phyloP scores from a whole-genome alignment of 2,329 filamentous ascomycete species.

The Epichloe brachyelytri region DNA sequence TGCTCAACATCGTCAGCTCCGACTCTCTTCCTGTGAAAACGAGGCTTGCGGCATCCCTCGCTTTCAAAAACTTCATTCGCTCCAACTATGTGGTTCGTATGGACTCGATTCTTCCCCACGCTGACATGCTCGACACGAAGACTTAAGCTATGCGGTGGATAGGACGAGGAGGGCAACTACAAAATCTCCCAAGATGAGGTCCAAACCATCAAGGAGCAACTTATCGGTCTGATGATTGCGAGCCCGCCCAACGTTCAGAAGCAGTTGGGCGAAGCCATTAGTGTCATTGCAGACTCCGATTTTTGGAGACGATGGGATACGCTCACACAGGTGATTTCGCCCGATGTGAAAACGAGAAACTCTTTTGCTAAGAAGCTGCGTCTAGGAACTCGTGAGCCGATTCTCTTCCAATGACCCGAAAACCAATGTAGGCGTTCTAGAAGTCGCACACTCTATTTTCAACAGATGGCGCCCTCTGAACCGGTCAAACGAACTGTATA shows the following conservation, averaged over 20 bases:
- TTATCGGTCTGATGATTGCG: slow-evolving; percentile 93
- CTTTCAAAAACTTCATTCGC: slow-evolving; percentile 98
- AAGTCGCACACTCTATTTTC: slow-evolving; percentile 97
- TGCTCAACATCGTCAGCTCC: slow-evolving; percentile 83
- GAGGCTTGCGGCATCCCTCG: slow-evolving; percentile 75
- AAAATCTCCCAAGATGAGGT: slow-evolving; percentile 78
- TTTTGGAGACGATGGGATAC: slow-evolving; percentile 96
- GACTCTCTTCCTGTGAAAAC: slow-evolving; percentile 61
- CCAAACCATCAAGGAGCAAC: slow-evolving; percentile 78
- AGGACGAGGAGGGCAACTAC: slow-evolving; percentile 89
- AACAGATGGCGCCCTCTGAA: slow-evolving; percentile 90
- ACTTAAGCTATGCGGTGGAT: slow-evolving; percentile 10
- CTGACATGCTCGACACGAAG: slow-evolving; percentile 2
- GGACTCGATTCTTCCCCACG: slow-evolving; percentile 1
- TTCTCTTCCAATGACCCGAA: slow-evolving; percentile 70
- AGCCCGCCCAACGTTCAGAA: slow-evolving; percentile 79
- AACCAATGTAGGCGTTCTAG: slow-evolving; percentile 85
- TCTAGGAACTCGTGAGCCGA: slow-evolving; percentile 72
- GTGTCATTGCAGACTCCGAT: slow-evolving; percentile 93
- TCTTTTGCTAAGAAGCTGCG: slow-evolving; percentile 4
- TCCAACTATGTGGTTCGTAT: slow-evolving; percentile 70
- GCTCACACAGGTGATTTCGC: slow-evolving; percentile 55
- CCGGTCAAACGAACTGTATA: slow-evolving; percentile 82
- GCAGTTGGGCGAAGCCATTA: slow-evolving; percentile 92
- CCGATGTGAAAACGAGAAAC: not conserved